phyloP scores from a whole-genome alignment of 257 asterid species.

The Cinchona pubescens region DNA sequence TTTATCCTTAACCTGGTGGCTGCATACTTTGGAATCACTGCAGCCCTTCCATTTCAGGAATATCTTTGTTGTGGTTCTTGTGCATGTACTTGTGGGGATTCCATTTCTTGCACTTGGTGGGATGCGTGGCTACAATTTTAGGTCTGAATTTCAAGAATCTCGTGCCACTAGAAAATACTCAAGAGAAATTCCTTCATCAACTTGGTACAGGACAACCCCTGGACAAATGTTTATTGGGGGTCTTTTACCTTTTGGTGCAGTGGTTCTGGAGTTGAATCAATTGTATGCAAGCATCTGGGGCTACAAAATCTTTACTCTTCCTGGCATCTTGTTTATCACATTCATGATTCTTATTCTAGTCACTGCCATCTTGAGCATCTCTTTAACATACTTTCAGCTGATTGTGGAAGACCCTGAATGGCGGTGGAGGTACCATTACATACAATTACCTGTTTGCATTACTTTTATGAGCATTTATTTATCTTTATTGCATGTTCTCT shows the following conservation, averaged over 20 bases:
- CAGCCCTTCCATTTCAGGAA: slow-evolving; percentile 73
- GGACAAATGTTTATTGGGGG: slow-evolving; percentile 81
- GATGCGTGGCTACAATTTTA: slow-evolving; percentile 48
- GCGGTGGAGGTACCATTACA: slow-evolving; percentile 74
- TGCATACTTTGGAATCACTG: slow-evolving; percentile 46
- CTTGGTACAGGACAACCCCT: slow-evolving; percentile 67
- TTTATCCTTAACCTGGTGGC: slow-evolving; percentile 59
- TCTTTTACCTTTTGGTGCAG: slow-evolving; percentile 76
- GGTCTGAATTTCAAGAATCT: slow-evolving; percentile 46
- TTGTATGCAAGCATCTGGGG: slow-evolving; percentile 82
- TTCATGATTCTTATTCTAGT: slow-evolving; percentile 53
- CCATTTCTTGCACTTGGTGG: slow-evolving; percentile 69
- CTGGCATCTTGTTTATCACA: slow-evolving; percentile 48
- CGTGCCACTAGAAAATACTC: slow-evolving; percentile 44
- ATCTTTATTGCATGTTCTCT: not conserved
- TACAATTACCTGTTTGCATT: not conserved
- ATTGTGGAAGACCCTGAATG: slow-evolving; percentile 73
- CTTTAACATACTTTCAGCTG: slow-evolving; percentile 77
- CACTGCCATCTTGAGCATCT: slow-evolving; percentile 55
- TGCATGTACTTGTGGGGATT: slow-evolving; percentile 50
- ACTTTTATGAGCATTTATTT: not conserved
- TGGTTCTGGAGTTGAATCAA: slow-evolving; percentile 66
- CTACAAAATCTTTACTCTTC: slow-evolving; percentile 53
- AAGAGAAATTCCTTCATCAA: slow-evolving; percentile 47
- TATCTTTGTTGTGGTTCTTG: slow-evolving; percentile 41